phyloP scores from a whole-genome alignment of 768 basidiomycete genomes.

The Trametopsis cervina region DNA sequence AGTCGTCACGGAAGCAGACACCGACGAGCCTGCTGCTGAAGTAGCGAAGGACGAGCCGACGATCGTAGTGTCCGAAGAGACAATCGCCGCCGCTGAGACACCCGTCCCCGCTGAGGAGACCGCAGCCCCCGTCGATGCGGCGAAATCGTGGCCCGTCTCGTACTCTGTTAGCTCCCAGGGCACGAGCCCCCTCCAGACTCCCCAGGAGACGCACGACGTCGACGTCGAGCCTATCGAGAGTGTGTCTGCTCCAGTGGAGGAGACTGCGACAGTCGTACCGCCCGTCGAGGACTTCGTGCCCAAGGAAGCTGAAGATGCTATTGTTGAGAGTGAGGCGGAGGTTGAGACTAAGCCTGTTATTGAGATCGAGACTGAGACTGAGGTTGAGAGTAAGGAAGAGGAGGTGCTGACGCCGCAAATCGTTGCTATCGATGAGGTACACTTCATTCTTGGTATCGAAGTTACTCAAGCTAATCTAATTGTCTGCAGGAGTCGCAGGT shows the following conservation, averaged over 20 bases:
- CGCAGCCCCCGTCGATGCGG: not conserved
- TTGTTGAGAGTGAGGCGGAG: not conserved
- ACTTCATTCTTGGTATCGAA: not conserved
- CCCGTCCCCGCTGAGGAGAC: conserved; percentile 2
- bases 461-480: not conserved
- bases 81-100: conserved; percentile 11
- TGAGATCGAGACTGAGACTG: conserved; percentile 2
- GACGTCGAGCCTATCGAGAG: conserved; percentile 6
- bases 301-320: not conserved
- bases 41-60: conserved; percentile 1
- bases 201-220: conserved; percentile 2
- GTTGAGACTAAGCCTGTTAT: not conserved
- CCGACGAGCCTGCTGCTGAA: conserved; percentile 2
- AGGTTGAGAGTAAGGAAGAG: not conserved
- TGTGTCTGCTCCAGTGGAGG: not conserved
- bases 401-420: conserved; percentile 1
- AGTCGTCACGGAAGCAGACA: too few species aligned
- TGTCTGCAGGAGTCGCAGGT: not conserved
- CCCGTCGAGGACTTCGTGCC: conserved; percentile 8
- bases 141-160: conserved; percentile 38
- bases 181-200: conserved; percentile 12
- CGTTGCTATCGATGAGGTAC: not conserved
- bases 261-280: not conserved
- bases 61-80: conserved; percentile 1
- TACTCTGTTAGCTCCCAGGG: conserved; percentile 43